These are phyloP conservation scores for Microbotryum lychnidis-dioicae DNA, from an alignment of 1,284 basidiomycete genomes.

Conservation along the genomic window DNA sequence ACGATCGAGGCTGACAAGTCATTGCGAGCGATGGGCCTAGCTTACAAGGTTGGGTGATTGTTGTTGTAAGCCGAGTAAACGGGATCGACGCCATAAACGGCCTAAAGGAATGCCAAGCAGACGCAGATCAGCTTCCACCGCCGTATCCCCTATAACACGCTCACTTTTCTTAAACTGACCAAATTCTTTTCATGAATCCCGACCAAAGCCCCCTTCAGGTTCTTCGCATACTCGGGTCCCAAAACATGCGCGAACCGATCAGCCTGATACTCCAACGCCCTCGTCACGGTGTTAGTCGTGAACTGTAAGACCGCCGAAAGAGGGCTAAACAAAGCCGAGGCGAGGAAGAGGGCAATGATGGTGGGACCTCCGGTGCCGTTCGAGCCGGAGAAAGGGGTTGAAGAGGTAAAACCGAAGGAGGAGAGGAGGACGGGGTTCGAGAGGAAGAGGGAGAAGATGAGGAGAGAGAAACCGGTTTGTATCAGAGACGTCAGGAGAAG, in stretches of 20 bases:
- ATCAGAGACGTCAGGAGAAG: conserved; percentile 75
- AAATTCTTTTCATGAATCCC: conserved; percentile 82
- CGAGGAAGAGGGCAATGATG: conserved; percentile 79
- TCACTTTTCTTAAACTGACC: conserved; percentile 45
- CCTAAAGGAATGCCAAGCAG: not conserved
- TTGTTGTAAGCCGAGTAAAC: conserved; percentile 81
- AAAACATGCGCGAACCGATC: conserved; percentile 71
- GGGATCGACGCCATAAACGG: conserved; percentile 41
- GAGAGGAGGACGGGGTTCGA: conserved; percentile 71
- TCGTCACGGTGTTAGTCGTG: conserved; percentile 67
- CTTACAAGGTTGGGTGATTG: conserved; percentile 70
- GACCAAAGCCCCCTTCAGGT: conserved; percentile 68
- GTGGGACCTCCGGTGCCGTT: conserved; percentile 52
- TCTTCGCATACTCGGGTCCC: conserved; percentile 50
- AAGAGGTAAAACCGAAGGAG: conserved; percentile 74
- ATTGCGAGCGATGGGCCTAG: no score
- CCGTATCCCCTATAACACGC: not conserved
- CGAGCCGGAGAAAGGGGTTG: not conserved
- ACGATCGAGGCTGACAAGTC: no score
- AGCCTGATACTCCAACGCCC: conserved; percentile 82
- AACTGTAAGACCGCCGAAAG: conserved; percentile 70
- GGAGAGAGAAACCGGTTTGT: conserved; percentile 77
- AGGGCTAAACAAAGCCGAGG: conserved; percentile 76
- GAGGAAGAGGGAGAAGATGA: conserved; percentile 85
- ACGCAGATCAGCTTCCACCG: not conserved